Base-by-base conservation (phyloP, 768 basidiomycete genomes). In the Cystobasidiopsis lactophilus region DNA sequence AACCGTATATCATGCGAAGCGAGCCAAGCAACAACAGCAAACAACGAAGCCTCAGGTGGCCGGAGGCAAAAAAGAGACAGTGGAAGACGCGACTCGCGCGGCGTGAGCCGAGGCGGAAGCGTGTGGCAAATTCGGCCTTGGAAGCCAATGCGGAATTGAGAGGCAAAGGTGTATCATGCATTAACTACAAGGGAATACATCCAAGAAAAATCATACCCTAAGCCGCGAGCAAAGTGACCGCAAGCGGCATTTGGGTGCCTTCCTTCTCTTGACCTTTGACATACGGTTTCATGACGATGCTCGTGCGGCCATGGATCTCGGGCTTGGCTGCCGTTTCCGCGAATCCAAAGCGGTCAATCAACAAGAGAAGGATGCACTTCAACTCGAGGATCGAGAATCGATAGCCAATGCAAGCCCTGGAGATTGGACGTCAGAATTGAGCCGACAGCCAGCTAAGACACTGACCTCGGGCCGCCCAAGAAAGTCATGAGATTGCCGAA, bases 361-460 rank as follows among this genome's bases (percentile, higher is more conserved):
- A 37, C 11, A 41, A 45, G 7, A 31, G 14, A 18, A 56, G 43
- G 7, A 56, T 35, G 23, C 38, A n/a, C 38, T 56, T 56, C 7
- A 52, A 21, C 40, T 56, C 51, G 18, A 52, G 40, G 23, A 56
- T 23, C 16, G 29, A 21, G 23, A 52, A 52, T 4, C 50, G 39
- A 29, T 56, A 55, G 14, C 55, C 51, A 26, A 52, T 52, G 33
- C 55, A 56, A 3, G 31, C 27, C 27, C 52, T 44, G 3, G 55
- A 41, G 21, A 40, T 9, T 18, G 9, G 11, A 43, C 51, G 44
- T 14, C 40, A 30, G 40, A 52, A 30, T 19, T 41, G 23, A 2
- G 29, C n/a, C 51, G 26, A 52, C 24, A 26, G 29, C 21, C 23
- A 7, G 21, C 37, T 11, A 24, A 24, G 26, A 16, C 21, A 33